Conservation (phyloP, 176 grass and related monocot species). For the Typha latifolia region DNA sequence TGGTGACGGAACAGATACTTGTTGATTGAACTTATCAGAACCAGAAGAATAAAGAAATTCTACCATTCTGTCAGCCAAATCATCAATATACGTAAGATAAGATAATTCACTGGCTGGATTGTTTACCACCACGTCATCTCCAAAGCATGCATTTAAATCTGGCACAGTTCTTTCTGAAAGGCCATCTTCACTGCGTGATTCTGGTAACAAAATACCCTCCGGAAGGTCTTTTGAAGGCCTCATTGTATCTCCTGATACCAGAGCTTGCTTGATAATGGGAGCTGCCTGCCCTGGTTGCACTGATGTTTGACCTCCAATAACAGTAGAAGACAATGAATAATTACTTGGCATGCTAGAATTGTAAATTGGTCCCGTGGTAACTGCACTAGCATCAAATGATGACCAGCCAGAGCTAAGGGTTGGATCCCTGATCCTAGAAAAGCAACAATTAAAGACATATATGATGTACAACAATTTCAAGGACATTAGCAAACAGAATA, state of each 20-base stretch:
- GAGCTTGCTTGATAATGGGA: background rate
- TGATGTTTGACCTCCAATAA: background rate
- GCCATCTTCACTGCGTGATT: slow-evolving; percentile 15
- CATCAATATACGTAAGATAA: slow-evolving; percentile 4
- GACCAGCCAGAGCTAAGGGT: slow-evolving; percentile 19
- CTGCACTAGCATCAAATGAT: slow-evolving; percentile 21
- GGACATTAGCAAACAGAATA: slow-evolving; percentile 9
- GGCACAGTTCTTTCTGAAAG: slow-evolving; percentile 8
- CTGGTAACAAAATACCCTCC: slow-evolving; percentile 10
- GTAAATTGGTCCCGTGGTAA: slow-evolving; percentile 9
- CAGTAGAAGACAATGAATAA: slow-evolving; percentile 5
- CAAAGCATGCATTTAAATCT: slow-evolving; percentile 22
- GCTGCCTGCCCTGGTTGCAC: background rate
- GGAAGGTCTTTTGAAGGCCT: slow-evolving; percentile 11
- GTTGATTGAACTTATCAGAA: slow-evolving; percentile 13
- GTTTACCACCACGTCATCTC: background rate
- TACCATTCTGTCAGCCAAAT: slow-evolving; percentile 33
- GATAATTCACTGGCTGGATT: background rate
- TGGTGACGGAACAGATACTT: slow-evolving; percentile 4
- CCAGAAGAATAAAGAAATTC: slow-evolving; percentile 15
- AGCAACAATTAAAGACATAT: too few relatives aligned
- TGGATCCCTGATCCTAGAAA: slow-evolving; percentile 27
- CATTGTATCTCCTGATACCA: background rate
- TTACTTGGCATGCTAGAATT: slow-evolving; percentile 17
- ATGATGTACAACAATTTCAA: background rate